phyloP scores from a whole-genome alignment of 257 asterid species.

The Solanum stenotomum region DNA sequence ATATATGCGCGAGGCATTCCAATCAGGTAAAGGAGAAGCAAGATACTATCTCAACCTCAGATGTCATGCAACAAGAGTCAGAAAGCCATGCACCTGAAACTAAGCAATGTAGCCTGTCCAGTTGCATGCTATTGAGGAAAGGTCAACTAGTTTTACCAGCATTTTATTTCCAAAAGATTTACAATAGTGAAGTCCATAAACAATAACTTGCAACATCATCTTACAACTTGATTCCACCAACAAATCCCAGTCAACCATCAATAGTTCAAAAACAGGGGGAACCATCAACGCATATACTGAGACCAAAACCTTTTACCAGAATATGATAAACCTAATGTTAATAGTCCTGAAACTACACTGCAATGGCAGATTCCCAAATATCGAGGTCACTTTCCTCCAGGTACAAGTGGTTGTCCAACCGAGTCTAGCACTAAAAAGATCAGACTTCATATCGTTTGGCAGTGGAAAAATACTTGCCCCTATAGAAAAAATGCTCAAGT shows the following conservation, averaged over 20 bases:
- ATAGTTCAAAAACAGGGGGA: background rate
- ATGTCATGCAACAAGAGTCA: background rate
- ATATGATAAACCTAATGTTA: background rate
- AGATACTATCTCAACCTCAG: background rate
- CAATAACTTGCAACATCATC: background rate
- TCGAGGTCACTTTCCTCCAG: background rate
- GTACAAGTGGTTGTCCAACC: background rate
- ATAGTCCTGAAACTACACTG: background rate
- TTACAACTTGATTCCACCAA: background rate
- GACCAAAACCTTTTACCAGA: background rate
- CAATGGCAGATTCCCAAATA: background rate
- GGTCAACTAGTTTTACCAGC: background rate
- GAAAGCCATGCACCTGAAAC: background rate
- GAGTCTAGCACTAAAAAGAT: background rate
- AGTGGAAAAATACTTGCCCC: background rate
- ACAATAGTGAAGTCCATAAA: background rate
- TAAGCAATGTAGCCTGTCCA: background rate
- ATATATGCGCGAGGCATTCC: background rate
- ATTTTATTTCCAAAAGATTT: background rate
- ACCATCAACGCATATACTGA: background rate
- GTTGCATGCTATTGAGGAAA: background rate
- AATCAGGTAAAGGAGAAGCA: background rate
- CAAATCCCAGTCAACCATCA: background rate
- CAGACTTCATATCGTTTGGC: background rate
- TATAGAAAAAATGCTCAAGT: background rate